Evolutionary conservation across 2,329 filamentous ascomycete genomes (phyloP), one percentile per base, ranked within the genome.

Genomic region (Epichloe gansuensis): DNA sequence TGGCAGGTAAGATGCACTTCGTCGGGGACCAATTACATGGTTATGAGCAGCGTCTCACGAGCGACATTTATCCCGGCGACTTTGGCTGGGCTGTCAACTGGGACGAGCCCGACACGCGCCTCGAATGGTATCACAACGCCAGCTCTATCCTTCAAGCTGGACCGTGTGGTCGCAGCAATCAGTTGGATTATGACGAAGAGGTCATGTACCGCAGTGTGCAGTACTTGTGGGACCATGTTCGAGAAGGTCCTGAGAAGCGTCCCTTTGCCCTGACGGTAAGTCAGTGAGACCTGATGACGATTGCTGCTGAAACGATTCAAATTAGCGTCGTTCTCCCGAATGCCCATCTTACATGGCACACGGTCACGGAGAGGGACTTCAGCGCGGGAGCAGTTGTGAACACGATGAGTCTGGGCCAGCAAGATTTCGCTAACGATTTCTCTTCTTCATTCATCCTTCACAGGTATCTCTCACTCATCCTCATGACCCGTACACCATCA

Each of bases 1-100:
- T 96, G 59, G 89, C 90, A 5, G 90, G 90, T 56, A 96, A 96
- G 77, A 96, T 96, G 90, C 90, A 96, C 70, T 96, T 96, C 66
- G 86, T 94, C 51, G 90, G 90, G 36, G 90, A 96, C 65, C 90
- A 96, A 71, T 76, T 96, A 54, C 90, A 96, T 66, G 90, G 90
- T 34, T 96, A 95, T 63, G 90, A 96, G 73, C 85, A 88, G 62
- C 82, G 90, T 53, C 76, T 96, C 62, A 96, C 90, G n/a, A 87
- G 85, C 59, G 90, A 96, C 67, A 95, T 96, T 64, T 96, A 96
- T 68, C 90, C 90, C 1, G 90, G 85, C 53, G 90, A 96, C 64
- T 89, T 93, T 64, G 90, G 90, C 57, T 96, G 90, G 90, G 84
- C 85, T 12, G 90, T 95, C 57, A 90, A 95, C 71, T 96, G 90